Evolutionary conservation across 2,329 filamentous ascomycete species (phyloP).

Genomic region (Epichloe scottii): DNA sequence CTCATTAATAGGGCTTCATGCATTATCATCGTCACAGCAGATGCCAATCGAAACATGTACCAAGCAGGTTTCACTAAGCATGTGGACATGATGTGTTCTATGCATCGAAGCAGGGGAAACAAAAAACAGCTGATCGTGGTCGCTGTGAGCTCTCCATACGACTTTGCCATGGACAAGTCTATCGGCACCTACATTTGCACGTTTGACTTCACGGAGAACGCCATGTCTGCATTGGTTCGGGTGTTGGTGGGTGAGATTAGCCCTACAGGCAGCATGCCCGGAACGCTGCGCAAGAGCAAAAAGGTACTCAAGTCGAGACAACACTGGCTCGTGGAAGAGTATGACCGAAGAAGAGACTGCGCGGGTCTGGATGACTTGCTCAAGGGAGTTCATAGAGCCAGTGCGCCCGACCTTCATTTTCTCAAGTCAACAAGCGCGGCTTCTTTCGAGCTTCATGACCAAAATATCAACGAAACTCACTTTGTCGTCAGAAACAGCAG

Average conservation of each 20-base stretch:
- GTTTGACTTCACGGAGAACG: slow-evolving; percentile 91
- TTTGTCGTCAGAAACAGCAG: slow-evolving; percentile 92
- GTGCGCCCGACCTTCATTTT: slow-evolving; percentile 54
- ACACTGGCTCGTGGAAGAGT: slow-evolving; percentile 88
- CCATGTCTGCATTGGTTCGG: slow-evolving; percentile 71
- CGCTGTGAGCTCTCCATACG: slow-evolving; percentile 88
- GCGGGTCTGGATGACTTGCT: slow-evolving; percentile 65
- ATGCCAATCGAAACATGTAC: slow-evolving; percentile 87
- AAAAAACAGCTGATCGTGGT: slow-evolving; percentile 87
- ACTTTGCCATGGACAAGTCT: slow-evolving; percentile 84
- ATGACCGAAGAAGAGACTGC: slow-evolving; percentile 66
- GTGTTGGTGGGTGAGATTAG: slow-evolving; percentile 67
- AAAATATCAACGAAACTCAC: slow-evolving; percentile 65
- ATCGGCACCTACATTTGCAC: slow-evolving; percentile 92
- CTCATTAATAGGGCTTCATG: slow-evolving; percentile 78
- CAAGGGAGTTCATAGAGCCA: slow-evolving; percentile 53
- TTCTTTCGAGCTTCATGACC: slow-evolving; percentile 62
- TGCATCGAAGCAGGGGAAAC: slow-evolving; percentile 62
- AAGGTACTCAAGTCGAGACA: slow-evolving; percentile 82
- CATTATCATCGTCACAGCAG: slow-evolving; percentile 83
- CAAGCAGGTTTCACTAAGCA: slow-evolving; percentile 94
- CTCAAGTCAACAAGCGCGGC: slow-evolving; percentile 56
- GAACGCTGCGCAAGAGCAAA: slow-evolving; percentile 75
- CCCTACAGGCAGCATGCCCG: slow-evolving; percentile 47
- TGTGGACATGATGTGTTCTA: slow-evolving; percentile 87